These are phyloP conservation scores for Candolleomyces efflorescens DNA, from an alignment of 768 basidiomycete species.

Conservation along the genomic window DNA sequence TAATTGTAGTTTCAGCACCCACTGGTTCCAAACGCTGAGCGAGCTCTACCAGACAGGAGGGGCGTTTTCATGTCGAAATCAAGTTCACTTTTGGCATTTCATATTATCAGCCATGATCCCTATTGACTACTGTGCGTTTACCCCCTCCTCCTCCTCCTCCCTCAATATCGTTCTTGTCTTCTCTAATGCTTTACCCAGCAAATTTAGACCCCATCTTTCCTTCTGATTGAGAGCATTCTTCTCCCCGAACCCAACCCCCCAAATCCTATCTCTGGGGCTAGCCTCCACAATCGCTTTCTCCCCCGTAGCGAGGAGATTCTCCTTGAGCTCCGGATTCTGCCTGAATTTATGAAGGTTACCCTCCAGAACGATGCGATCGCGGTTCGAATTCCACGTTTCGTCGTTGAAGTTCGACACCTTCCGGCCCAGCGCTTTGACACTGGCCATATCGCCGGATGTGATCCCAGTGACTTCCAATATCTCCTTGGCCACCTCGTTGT, in stretches of 20 bases:
- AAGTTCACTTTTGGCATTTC: not conserved
- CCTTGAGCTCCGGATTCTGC: slow-evolving; percentile 39
- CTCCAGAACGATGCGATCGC: slow-evolving; percentile 47
- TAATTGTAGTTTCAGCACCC: too few species aligned
- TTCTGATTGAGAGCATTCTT: slow-evolving; percentile 39
- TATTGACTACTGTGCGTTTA: not conserved
- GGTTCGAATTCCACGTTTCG: slow-evolving; percentile 38
- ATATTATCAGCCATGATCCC: not conserved
- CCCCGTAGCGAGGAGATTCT: slow-evolving; percentile 43
- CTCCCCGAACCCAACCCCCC: slow-evolving; percentile 57
- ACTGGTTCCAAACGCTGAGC: too few species aligned
- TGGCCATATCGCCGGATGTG: slow-evolving; percentile 29
- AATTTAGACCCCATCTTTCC: slow-evolving; percentile 53
- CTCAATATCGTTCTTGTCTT: slow-evolving; percentile 32
- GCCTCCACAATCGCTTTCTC: slow-evolving; percentile 50
- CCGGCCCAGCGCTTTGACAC: slow-evolving; percentile 52
- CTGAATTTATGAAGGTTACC: slow-evolving; percentile 54
- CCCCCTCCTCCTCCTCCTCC: slow-evolving; percentile 20
- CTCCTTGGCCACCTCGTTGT: slow-evolving; percentile 36
- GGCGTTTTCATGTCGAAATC: not conserved
- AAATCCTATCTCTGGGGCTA: slow-evolving; percentile 56
- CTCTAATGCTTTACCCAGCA: slow-evolving; percentile 47
- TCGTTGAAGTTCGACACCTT: slow-evolving; percentile 47
- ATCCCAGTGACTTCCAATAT: slow-evolving; percentile 34
- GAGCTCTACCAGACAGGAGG: too few species aligned